Percentiles rank a stretch among this genome's conserved stretches.
Conservation (phyloP, 371 early-diverging fungal species). For the Entomophthora muscae region DNA sequence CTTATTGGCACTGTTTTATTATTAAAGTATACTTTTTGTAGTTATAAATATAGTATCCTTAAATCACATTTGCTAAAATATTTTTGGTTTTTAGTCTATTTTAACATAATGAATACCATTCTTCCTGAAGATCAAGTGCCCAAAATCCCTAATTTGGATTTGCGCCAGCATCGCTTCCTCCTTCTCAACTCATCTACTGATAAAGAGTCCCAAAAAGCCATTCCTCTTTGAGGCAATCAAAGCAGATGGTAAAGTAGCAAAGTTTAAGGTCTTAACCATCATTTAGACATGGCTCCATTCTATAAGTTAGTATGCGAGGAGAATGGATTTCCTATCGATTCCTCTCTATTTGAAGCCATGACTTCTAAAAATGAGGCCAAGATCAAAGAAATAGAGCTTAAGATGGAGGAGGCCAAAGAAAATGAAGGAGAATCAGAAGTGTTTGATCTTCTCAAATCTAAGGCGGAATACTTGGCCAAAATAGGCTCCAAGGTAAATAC, state of each 20-base stretch:
- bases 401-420: slow-evolving; percentile 70
- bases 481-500: slow-evolving; percentile 81
- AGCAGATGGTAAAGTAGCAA: slow-evolving; percentile 43
- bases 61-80: no score
- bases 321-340: slow-evolving; percentile 34
- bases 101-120: slow-evolving; percentile 6
- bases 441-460: slow-evolving; percentile 74
- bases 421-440: slow-evolving; percentile 91
- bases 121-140: slow-evolving; percentile 38
- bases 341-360: slow-evolving; percentile 28
- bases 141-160: slow-evolving; percentile 60
- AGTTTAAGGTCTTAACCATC: not conserved
- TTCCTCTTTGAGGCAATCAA: slow-evolving; percentile 43
- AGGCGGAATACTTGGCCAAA: slow-evolving; percentile 76
- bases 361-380: slow-evolving; percentile 51
- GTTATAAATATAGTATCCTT: no score
- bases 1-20: no score
- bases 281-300: slow-evolving; percentile 71
- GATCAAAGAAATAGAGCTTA: slow-evolving; percentile 58
- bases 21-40: no score
- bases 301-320: slow-evolving; percentile 45
- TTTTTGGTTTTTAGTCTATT: no score
- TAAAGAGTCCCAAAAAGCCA: slow-evolving; percentile 38
- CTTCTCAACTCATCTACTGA: slow-evolving; percentile 36
- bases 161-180: slow-evolving; percentile 53